Conservation (phyloP, 768 basidiomycete genomes). For the Postia placenta region DNA sequence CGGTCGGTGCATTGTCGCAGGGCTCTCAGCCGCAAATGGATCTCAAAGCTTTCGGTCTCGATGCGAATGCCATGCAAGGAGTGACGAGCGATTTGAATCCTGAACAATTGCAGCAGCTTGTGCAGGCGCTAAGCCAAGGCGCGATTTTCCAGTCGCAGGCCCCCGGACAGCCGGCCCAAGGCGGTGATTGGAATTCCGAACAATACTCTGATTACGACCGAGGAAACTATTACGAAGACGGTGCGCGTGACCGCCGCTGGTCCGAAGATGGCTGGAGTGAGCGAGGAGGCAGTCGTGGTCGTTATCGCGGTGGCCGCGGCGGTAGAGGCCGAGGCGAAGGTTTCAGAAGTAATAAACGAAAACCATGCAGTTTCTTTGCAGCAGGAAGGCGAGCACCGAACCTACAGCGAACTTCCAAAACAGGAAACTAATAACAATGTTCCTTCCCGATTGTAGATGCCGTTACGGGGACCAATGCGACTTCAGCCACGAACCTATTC, state of each 20-base stretch:
- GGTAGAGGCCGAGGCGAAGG: slow-evolving; percentile 59
- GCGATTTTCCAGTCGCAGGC: slow-evolving; percentile 7
- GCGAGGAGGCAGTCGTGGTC: slow-evolving; percentile 38
- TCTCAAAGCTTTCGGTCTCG: slow-evolving; percentile 34
- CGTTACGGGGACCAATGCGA: slow-evolving; percentile 86
- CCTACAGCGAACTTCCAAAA: slow-evolving; percentile 22
- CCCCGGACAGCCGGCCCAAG: slow-evolving; percentile 8
- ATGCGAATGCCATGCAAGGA: slow-evolving; percentile 36
- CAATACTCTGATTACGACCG: slow-evolving; percentile 19
- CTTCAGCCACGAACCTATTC: slow-evolving; percentile 59
- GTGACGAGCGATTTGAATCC: slow-evolving; percentile 41
- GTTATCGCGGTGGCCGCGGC: slow-evolving; percentile 46
- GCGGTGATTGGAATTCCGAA: slow-evolving; percentile 14
- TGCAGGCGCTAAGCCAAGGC: slow-evolving; percentile 34
- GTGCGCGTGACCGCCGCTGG: slow-evolving; percentile 19
- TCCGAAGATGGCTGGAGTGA: slow-evolving; percentile 47
- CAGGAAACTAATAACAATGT: slow-evolving; percentile 30
- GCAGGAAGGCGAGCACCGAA: slow-evolving; percentile 86
- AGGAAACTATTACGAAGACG: slow-evolving; percentile 15
- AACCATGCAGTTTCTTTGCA: slow-evolving; percentile 86
- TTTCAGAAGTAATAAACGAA: slow-evolving; percentile 78
- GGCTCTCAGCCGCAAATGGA: slow-evolving; percentile 20
- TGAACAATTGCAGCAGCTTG: slow-evolving; percentile 60
- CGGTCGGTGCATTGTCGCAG: slow-evolving; percentile 29
- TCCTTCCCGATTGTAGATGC: slow-evolving; percentile 58